Conservation (phyloP, 352 stramenopile species). For the Blastocystis sp. region DNA sequence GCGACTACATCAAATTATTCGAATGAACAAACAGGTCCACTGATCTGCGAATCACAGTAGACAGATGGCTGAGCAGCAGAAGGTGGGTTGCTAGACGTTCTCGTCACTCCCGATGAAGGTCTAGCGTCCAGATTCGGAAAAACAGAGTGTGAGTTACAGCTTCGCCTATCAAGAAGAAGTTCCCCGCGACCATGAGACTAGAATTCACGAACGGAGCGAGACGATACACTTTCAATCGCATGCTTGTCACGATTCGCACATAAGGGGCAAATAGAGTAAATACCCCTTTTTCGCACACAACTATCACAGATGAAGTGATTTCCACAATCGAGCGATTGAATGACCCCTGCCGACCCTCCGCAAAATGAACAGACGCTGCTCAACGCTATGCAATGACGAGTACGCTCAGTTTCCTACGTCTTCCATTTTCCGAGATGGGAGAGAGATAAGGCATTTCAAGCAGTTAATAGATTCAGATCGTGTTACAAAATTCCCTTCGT, state of each 20-base stretch:
- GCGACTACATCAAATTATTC: background rate
- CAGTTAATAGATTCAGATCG: background rate
- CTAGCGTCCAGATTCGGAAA: background rate
- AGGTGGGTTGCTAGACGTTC: background rate
- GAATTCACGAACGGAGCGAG: background rate
- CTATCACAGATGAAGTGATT: slow-evolving; percentile 37
- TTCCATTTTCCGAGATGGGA: slow-evolving; percentile 59
- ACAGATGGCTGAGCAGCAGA: background rate
- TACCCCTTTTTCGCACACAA: background rate
- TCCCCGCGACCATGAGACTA: background rate
- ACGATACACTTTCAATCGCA: background rate
- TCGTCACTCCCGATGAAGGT: background rate
- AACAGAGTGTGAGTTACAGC: background rate
- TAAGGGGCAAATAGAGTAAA: background rate
- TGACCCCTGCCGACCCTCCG: background rate
- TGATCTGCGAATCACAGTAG: background rate
- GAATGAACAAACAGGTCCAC: background rate
- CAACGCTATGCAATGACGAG: background rate
- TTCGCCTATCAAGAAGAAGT: background rate
- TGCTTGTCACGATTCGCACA: background rate
- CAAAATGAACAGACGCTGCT: slow-evolving; percentile 56
- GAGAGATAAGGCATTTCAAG: slow-evolving; percentile 16
- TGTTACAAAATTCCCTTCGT: background rate
- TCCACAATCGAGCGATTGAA: slow-evolving; percentile 32
- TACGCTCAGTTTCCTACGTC: background rate